Percentiles rank a stretch among this genome's conserved stretches.
Conservation (phyloP, 75 land plant species). For the Pinus tabuliformis region DNA sequence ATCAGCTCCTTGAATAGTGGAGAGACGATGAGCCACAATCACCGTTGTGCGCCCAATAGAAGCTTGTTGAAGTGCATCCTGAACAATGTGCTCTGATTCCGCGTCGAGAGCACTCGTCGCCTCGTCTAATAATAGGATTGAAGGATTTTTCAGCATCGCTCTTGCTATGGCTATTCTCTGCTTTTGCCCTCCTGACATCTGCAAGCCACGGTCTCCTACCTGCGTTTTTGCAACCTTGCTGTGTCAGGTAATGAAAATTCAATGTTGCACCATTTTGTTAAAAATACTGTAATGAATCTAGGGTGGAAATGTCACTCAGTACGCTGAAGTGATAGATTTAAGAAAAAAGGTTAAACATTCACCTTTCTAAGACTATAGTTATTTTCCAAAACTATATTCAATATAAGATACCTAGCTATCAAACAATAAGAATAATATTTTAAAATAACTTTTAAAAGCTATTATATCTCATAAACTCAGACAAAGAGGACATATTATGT, state of each 20-base stretch:
- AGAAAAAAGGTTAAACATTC: no score
- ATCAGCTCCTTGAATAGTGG: conserved; percentile 27
- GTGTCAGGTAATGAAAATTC: not conserved
- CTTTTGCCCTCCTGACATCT: conserved; percentile 42
- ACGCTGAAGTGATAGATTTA: not conserved
- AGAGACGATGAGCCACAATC: conserved; percentile 24
- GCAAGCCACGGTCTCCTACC: conserved; percentile 39
- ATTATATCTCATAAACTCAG: no score
- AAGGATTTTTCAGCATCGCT: conserved; percentile 30
- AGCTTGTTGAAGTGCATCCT: conserved; percentile 23
- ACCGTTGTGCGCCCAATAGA: conserved; percentile 17
- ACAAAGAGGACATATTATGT: no score
- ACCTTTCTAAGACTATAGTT: no score
- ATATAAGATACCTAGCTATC: no score
- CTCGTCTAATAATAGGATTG: conserved; percentile 27
- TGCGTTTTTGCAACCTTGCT: not conserved
- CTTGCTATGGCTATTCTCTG: conserved; percentile 36
- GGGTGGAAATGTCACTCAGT: not conserved
- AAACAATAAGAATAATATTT: no score
- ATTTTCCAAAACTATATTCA: no score
- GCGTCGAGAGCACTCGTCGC: conserved; percentile 34
- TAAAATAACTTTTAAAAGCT: no score
- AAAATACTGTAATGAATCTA: not conserved
- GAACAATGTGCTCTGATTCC: conserved; percentile 27
- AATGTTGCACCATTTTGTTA: not conserved